A percentile compares a stretch with the other conserved stretches of the same genome.
Evolutionary conservation across 2,329 filamentous ascomycete species (phyloP).

Genomic region (Fusarium compactum): DNA sequence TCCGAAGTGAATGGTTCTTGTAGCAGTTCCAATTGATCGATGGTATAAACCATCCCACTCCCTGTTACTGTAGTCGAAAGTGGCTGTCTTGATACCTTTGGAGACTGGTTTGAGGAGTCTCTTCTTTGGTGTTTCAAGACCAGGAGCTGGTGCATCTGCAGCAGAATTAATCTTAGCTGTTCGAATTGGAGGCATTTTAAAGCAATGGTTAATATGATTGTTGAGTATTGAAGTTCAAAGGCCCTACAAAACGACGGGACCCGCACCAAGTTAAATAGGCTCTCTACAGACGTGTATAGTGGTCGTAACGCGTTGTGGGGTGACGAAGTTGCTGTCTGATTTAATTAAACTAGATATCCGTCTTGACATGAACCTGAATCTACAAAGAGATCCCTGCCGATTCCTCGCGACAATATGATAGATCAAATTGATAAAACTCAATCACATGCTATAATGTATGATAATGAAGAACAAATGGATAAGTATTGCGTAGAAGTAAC

Average conservation of each 20-base stretch:
- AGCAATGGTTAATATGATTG: too few species aligned
- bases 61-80: background rate
- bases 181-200: slow-evolving; percentile 20
- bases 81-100: slow-evolving; percentile 4
- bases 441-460: background rate
- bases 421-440: background rate
- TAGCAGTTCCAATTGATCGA: slow-evolving; percentile 16
- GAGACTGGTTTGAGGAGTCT: slow-evolving; percentile 7
- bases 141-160: slow-evolving; percentile 2
- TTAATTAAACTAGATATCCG: too few species aligned
- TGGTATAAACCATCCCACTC: slow-evolving; percentile 24
- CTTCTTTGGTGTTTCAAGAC: slow-evolving; percentile 1
- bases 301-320: background rate
- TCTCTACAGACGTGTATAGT: background rate
- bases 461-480: background rate
- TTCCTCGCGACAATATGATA: background rate
- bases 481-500: background rate
- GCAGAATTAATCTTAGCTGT: slow-evolving; percentile 19
- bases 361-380: background rate
- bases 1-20: slow-evolving; percentile 13
- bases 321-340: background rate
- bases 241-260: background rate
- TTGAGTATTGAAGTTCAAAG: background rate
- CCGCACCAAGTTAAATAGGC: background rate
- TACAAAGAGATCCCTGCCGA: background rate